phyloP scores from a whole-genome alignment of 2,329 filamentous ascomycete species.

The Aspergillus novofumigatus region DNA sequence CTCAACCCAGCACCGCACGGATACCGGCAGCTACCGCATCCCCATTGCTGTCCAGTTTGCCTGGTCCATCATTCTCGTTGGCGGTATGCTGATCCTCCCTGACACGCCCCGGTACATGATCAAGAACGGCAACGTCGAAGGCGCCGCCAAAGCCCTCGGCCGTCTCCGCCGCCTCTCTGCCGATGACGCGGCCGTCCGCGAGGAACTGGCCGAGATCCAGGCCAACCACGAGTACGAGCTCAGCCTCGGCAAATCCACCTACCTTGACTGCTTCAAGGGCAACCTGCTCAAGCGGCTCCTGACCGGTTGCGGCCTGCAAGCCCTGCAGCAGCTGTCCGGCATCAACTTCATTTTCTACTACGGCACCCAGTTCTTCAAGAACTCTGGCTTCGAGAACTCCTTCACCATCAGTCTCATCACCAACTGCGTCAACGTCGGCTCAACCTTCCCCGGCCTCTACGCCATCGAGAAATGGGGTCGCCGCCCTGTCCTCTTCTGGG shows the following conservation, averaged over 20 bases:
- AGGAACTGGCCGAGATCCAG: constrained; percentile 76
- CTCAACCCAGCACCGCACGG: constrained; percentile 56
- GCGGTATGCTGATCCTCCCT: constrained; percentile 69
- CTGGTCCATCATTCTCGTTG: constrained; percentile 71
- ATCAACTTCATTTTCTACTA: constrained; percentile 45
- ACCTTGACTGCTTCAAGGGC: constrained; percentile 33
- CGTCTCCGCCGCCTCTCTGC: constrained; percentile 66
- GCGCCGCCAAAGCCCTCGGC: constrained; percentile 59
- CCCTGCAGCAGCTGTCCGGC: constrained; percentile 39
- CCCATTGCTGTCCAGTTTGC: constrained; percentile 74
- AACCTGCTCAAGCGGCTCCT: constrained; percentile 35
- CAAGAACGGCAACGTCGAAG: constrained; percentile 65
- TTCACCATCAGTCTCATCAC: constrained; percentile 48
- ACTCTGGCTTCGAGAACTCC: constrained; percentile 38
- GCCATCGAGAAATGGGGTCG: constrained; percentile 49
- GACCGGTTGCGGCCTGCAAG: constrained; percentile 38
- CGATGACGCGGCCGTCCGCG: constrained; percentile 64
- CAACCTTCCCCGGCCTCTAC: constrained; percentile 46
- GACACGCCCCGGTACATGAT: constrained; percentile 82
- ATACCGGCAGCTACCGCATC: constrained; percentile 69
- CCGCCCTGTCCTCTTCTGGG: constrained; percentile 44
- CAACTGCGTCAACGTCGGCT: constrained; percentile 45
- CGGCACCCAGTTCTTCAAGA: constrained; percentile 38
- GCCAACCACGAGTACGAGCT: constrained; percentile 85
- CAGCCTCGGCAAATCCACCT: constrained; percentile 33